Percentiles rank a stretch among this genome's conserved stretches.
phyloP scores from a whole-genome alignment of 192 early-diverging fungal genomes.

The Kappamyces sp. region DNA sequence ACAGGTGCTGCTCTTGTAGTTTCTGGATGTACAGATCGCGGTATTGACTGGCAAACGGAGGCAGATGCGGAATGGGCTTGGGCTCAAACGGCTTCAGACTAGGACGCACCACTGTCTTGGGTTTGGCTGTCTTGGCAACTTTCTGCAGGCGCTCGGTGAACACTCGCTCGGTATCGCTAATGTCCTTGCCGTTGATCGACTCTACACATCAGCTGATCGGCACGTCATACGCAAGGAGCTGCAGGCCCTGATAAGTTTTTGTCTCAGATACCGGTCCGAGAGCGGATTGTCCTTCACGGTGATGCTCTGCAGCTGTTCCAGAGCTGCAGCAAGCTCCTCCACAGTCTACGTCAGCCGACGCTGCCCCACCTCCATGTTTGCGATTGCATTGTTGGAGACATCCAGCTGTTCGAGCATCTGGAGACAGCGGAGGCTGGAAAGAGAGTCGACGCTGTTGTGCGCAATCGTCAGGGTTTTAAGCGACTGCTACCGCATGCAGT shows the following conservation, averaged over 20 bases:
- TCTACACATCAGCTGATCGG: slow-evolving; percentile 8
- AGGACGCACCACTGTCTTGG: slow-evolving; percentile 3
- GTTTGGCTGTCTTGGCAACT: slow-evolving; percentile 13
- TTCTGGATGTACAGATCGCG: slow-evolving; percentile 20
- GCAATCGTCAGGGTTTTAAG: slow-evolving; percentile 22
- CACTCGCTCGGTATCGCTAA: slow-evolving; percentile 34
- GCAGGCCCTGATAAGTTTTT: background rate
- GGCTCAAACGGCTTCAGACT: slow-evolving; percentile 6
- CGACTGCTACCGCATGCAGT: slow-evolving; percentile 9
- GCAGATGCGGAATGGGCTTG: slow-evolving; percentile 44
- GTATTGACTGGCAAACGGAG: slow-evolving; percentile 45
- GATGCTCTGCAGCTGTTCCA: slow-evolving; percentile 15
- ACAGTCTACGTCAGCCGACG: slow-evolving; percentile 19
- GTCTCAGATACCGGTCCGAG: background rate
- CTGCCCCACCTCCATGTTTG: slow-evolving; percentile 27
- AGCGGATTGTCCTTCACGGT: slow-evolving; percentile 28
- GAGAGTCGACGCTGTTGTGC: slow-evolving; percentile 23
- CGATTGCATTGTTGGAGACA: slow-evolving; percentile 29
- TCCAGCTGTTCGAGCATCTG: slow-evolving; percentile 30
- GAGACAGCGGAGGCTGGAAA: slow-evolving; percentile 21
- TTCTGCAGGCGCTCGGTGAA: slow-evolving; percentile 24
- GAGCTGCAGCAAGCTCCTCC: slow-evolving; percentile 21
- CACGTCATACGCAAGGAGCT: background rate
- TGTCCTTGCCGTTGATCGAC: slow-evolving; percentile 40
- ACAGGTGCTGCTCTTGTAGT: background rate